Evolutionary conservation across 2,329 filamentous ascomycete genomes (phyloP).

Genomic region (Paecilomyces formosus): DNA sequence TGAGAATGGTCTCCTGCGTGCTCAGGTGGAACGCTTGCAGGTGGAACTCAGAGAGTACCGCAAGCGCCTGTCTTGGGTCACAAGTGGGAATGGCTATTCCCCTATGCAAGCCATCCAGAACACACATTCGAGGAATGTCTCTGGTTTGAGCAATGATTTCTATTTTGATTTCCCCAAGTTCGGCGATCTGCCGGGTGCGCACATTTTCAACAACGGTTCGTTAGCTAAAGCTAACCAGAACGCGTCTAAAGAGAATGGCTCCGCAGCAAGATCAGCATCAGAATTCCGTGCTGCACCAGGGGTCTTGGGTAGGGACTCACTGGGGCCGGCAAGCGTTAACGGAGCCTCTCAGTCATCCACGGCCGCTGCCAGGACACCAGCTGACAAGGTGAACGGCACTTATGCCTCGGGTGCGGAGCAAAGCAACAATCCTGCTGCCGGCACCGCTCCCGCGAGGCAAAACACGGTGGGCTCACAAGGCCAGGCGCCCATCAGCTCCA

Average conservation of each 20-base stretch:
- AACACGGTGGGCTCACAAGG: slow-evolving; percentile 13
- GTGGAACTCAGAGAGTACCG: slow-evolving; percentile 83
- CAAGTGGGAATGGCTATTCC: slow-evolving; percentile 38
- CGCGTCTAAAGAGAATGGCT: slow-evolving; percentile 23
- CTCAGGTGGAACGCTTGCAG: slow-evolving; percentile 83
- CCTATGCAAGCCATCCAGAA: slow-evolving; percentile 42
- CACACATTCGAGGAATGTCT: slow-evolving; percentile 40
- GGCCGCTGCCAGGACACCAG: not conserved
- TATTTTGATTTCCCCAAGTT: slow-evolving; percentile 96
- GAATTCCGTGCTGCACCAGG: slow-evolving; percentile 17
- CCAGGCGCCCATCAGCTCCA: slow-evolving; percentile 19
- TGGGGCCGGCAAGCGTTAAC: slow-evolving; percentile 7
- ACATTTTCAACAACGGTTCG: slow-evolving; percentile 45
- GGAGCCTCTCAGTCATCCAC: slow-evolving; percentile 1
- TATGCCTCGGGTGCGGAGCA: not conserved
- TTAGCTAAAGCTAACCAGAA: slow-evolving; percentile 21
- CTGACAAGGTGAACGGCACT: not conserved
- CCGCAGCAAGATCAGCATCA: slow-evolving; percentile 11
- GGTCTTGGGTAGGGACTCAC: slow-evolving; percentile 19
- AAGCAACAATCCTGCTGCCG: slow-evolving; percentile 10
- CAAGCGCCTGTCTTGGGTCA: slow-evolving; percentile 66
- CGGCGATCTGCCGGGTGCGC: slow-evolving; percentile 58
- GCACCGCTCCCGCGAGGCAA: slow-evolving; percentile 12
- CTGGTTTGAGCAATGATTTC: slow-evolving; percentile 67
- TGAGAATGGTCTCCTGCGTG: slow-evolving; percentile 75